phyloP scores from a whole-genome alignment of 208 protist genomes.

The Acanthamoeba royreba region DNA sequence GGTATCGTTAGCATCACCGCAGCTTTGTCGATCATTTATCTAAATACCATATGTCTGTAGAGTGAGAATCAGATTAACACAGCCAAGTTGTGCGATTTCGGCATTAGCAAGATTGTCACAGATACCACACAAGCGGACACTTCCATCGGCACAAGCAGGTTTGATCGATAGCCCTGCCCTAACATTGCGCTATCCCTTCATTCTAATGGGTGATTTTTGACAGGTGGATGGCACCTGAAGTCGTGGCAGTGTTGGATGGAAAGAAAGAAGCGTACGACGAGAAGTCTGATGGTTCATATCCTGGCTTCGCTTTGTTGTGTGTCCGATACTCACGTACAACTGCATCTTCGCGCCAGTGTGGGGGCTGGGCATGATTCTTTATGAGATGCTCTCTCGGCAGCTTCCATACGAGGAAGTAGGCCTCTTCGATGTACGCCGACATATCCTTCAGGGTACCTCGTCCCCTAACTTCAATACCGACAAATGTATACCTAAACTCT shows the following conservation, averaged over 20 bases:
- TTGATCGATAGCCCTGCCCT: no score
- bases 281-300: neutral
- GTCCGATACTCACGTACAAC: neutral
- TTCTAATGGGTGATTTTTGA: no score
- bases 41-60: no score
- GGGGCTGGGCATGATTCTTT: conserved; percentile 5
- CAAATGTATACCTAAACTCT: no score
- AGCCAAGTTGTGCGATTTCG: conserved; percentile 28
- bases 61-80: neutral
- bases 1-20: neutral
- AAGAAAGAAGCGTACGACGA: neutral
- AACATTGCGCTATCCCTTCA: no score
- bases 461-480: no score
- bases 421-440: neutral
- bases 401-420: conserved; percentile 28
- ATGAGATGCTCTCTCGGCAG: neutral
- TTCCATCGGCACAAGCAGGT: conserved; percentile 20
- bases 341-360: neutral
- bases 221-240: conserved; percentile 41
- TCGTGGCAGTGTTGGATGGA: neutral
- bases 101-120: neutral
- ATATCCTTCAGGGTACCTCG: neutral
- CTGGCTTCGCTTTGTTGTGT: neutral
- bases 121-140: neutral
- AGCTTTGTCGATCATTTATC: no score